phyloP scores from a whole-genome alignment of 2,329 filamentous ascomycete species.

The Fusarium ambrosium region DNA sequence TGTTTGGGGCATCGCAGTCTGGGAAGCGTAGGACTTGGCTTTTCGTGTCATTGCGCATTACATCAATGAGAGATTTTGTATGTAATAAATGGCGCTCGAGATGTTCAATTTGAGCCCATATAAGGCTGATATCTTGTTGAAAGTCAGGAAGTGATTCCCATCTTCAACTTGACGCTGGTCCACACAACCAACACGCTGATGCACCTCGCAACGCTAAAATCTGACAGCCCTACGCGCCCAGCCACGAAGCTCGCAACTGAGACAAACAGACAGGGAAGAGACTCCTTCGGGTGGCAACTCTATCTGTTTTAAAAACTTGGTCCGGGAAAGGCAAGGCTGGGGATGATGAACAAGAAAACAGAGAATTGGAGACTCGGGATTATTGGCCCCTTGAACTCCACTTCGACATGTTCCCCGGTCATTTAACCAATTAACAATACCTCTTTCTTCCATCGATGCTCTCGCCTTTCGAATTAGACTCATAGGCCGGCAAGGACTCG shows the following conservation, averaged over 20 bases:
- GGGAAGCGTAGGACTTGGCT: accelerated
- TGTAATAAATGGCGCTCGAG: accelerated
- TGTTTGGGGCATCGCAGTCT: background rate
- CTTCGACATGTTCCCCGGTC: too few species aligned
- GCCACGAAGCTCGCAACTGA: background rate
- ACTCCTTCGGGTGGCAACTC: background rate
- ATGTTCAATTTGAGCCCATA: background rate
- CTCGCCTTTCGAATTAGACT: too few species aligned
- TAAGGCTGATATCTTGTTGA: background rate
- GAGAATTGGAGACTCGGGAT: background rate
- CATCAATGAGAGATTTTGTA: too few species aligned
- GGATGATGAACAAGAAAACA: background rate
- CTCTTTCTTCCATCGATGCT: too few species aligned
- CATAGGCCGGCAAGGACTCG: too few species aligned
- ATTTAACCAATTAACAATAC: too few species aligned
- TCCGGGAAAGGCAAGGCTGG: background rate
- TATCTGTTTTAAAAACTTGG: background rate
- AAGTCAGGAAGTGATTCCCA: background rate
- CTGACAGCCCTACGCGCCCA: background rate
- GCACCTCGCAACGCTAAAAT: slow-evolving; percentile 8
- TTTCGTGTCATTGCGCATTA: background rate
- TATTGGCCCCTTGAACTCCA: too few species aligned
- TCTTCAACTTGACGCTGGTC: background rate
- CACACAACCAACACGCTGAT: background rate
- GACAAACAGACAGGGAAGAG: background rate